These are phyloP conservation scores for Globisporangium paddicum DNA, from an alignment of 352 stramenopile species.

Conservation along the genomic window DNA sequence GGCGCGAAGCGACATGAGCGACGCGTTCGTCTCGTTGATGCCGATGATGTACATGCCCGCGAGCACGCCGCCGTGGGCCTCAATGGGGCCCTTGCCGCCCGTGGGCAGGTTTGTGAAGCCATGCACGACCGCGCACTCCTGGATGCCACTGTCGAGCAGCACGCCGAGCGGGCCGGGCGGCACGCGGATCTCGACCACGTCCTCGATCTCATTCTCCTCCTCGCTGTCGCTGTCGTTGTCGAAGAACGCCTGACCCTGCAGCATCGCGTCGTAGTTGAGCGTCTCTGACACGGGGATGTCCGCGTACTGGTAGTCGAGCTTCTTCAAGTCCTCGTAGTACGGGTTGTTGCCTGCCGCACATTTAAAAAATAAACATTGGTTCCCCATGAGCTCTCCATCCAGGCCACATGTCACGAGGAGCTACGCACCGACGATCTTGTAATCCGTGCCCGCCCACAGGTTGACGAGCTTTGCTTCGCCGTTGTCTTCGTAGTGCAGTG, in stretches of 20 bases:
- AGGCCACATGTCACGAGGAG: background rate
- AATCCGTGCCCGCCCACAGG: slow-evolving; percentile 77
- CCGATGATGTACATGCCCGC: slow-evolving; percentile 85
- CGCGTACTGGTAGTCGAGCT: slow-evolving; percentile 67
- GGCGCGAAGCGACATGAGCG: slow-evolving; percentile 70
- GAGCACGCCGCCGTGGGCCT: slow-evolving; percentile 55
- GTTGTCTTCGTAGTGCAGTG: slow-evolving; percentile 77
- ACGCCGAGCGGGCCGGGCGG: slow-evolving; percentile 69
- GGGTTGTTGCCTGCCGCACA: slow-evolving; percentile 31
- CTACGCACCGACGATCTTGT: slow-evolving; percentile 62
- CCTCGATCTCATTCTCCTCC: slow-evolving; percentile 73
- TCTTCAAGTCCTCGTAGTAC: slow-evolving; percentile 67
- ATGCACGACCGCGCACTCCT: slow-evolving; percentile 75
- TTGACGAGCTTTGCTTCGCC: slow-evolving; percentile 75
- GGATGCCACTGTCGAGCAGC: slow-evolving; percentile 71
- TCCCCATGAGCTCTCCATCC: background rate
- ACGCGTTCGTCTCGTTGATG: slow-evolving; percentile 84
- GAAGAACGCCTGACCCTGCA: slow-evolving; percentile 77
- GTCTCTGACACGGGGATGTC: slow-evolving; percentile 45
- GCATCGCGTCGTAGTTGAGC: slow-evolving; percentile 46
- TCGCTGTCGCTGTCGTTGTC: slow-evolving; percentile 79
- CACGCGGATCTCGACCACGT: slow-evolving; percentile 69
- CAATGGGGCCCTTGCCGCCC: slow-evolving; percentile 59
- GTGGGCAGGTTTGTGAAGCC: slow-evolving; percentile 67
- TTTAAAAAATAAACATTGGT: background rate